These are phyloP conservation scores for Microdochium bolleyi DNA, from an alignment of 2,329 filamentous ascomycete genomes.

Conservation along the genomic window DNA sequence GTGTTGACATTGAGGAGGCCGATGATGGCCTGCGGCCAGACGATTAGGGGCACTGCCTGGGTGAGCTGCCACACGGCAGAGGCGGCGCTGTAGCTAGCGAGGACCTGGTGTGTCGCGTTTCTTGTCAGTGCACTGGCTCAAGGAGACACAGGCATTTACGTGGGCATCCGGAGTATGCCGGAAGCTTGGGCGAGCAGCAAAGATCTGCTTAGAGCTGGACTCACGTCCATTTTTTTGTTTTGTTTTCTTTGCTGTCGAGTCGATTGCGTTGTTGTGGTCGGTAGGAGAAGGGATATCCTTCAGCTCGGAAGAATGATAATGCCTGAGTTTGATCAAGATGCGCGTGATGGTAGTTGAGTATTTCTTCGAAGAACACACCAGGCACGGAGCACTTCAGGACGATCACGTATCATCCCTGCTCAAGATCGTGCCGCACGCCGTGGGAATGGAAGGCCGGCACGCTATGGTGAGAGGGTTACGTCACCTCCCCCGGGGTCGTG, in stretches of 20 bases:
- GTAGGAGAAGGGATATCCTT: too few relatives aligned
- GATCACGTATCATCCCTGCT: background rate
- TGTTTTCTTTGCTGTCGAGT: too few relatives aligned
- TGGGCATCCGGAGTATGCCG: background rate
- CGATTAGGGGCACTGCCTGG: slow-evolving; percentile 11
- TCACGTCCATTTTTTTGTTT: background rate
- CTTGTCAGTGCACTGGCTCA: background rate
- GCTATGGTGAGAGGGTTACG: background rate
- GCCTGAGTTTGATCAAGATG: too few relatives aligned
- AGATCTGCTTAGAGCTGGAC: background rate
- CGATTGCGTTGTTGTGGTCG: too few relatives aligned
- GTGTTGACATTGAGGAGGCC: slow-evolving; percentile 26
- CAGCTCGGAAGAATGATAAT: too few relatives aligned
- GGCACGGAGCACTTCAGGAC: background rate
- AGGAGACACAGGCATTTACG: background rate
- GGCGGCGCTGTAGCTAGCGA: slow-evolving; percentile 32
- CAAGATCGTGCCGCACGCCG: background rate
- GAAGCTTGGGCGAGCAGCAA: background rate
- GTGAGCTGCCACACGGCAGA: slow-evolving; percentile 12
- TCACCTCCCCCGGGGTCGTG: background rate
- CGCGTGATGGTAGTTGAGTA: too few relatives aligned
- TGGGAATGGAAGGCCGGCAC: background rate
- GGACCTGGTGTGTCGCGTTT: background rate
- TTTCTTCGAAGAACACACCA: background rate
- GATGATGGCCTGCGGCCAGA: slow-evolving; percentile 39